Percentiles rank a stretch among this genome's conserved stretches.
Conservation (phyloP, 2,329 filamentous ascomycete genomes). For the Scedosporium boydii region DNA sequence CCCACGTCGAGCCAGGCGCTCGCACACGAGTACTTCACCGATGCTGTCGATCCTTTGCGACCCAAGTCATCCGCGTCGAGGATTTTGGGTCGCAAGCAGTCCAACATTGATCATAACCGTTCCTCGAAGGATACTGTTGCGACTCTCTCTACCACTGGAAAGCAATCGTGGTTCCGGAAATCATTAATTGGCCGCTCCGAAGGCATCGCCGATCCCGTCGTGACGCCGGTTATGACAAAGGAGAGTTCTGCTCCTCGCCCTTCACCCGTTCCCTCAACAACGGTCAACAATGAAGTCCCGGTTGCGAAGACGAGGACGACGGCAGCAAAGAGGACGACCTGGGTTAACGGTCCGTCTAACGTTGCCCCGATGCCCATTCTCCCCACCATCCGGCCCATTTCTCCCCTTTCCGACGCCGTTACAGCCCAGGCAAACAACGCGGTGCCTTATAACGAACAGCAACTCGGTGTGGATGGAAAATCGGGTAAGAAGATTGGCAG, state of each 20-base stretch:
- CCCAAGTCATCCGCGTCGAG: conserved; percentile 85
- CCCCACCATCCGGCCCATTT: conserved; percentile 88
- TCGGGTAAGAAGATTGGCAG: conserved; percentile 85
- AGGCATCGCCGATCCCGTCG: conserved; percentile 20
- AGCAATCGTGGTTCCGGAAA: conserved; percentile 95
- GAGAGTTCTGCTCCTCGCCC: conserved; percentile 40
- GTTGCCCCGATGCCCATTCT: conserved; percentile 91
- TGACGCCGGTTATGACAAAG: conserved; percentile 5
- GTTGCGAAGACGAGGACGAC: conserved; percentile 25
- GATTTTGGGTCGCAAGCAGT: conserved; percentile 82
- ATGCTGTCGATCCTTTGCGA: conserved; percentile 82
- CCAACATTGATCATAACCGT: conserved; percentile 59
- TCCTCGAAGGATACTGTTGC: conserved; percentile 47
- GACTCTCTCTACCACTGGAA: conserved; percentile 36
- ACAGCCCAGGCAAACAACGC: conserved; percentile 72
- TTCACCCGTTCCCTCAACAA: conserved; percentile 31
- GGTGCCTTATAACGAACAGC: conserved; percentile 36
- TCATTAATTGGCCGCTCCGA: conserved; percentile 79
- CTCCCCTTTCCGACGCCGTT: conserved; percentile 88
- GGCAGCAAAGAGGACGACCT: conserved; percentile 79
- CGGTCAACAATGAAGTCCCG: conserved; percentile 28
- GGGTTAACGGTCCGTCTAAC: conserved; percentile 74
- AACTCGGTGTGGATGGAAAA: conserved; percentile 42
- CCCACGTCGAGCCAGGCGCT: conserved; percentile 92
- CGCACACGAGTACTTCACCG: conserved; percentile 86